Base-by-base conservation (phyloP, 2,329 filamentous ascomycete species). In the Calycina herbarum region DNA sequence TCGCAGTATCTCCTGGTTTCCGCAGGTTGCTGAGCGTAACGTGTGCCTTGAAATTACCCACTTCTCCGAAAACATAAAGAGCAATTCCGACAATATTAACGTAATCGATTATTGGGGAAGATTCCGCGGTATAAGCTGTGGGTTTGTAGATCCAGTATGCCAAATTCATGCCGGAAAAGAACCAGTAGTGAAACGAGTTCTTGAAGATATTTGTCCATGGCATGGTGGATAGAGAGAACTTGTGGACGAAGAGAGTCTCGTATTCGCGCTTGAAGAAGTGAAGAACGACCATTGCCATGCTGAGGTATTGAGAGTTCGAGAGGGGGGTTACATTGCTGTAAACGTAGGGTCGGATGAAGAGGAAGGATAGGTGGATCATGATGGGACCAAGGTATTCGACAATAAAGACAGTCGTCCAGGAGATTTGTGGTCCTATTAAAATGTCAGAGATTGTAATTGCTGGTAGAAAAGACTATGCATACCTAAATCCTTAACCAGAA, bases 251-350 rank as follows among this genome's bases (percentile, higher is more conserved):
- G 68, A 97, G 76, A 0, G 95, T 98, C 82, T 99, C 95, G 70
- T 92, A 84, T 82, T 99, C 95, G 76, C 95, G 93, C 85, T 99
- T 99, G 77, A 92, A 71, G 79, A 97, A 99, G 83, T 99, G 95
- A 13, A 90, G 78, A 64, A 88, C 81, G 73, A 97, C 86, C 77
- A 97, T 86, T 67, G 81, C 80, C 76, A 93, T 90, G 61, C 89
- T 85, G 61, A 97, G 82, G 73, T 85, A 86, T 79, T 99, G 95
- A 2, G 86, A 83, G 82, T 80, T 76, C 76, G 85, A 81, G 83
- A 95, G 74, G 73, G 83, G 75, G 76, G 81, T 74, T 73, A 78
- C 76, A 73, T 81, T 75, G 70, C 76, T 76, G 80, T 93, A 93
- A 73, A 93, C 82, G 77, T 90, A 88, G 29, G 90, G 87, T 59